phyloP scores from a whole-genome alignment of 2,329 filamentous ascomycete genomes.

The Fusarium paranaense region DNA sequence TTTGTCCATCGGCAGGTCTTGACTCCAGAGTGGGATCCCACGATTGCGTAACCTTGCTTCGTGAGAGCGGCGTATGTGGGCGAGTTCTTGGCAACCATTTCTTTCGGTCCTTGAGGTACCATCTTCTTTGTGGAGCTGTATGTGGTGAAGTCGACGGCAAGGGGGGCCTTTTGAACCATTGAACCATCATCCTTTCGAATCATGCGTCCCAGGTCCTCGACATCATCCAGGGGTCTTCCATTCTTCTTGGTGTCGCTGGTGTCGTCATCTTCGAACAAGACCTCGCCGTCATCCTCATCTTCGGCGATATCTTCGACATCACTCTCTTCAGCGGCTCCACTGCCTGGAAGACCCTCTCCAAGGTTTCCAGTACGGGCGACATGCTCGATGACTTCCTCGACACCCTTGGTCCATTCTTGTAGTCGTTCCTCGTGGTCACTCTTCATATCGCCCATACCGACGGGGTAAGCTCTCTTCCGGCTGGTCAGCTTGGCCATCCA shows the following conservation, averaged over 20 bases:
- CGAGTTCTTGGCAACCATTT: slow-evolving; percentile 94
- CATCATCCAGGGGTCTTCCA: slow-evolving; percentile 71
- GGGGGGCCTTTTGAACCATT: slow-evolving; percentile 55
- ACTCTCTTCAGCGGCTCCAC: slow-evolving; percentile 86
- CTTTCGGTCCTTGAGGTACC: slow-evolving; percentile 69
- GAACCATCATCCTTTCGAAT: slow-evolving; percentile 59
- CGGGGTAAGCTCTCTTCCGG: slow-evolving; percentile 85
- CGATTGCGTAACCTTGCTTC: slow-evolving; percentile 96
- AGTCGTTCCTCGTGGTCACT: slow-evolving; percentile 75
- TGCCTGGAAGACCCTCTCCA: slow-evolving; percentile 77
- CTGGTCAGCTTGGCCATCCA: slow-evolving; percentile 98
- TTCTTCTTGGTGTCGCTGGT: slow-evolving; percentile 56
- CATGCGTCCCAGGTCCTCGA: slow-evolving; percentile 84
- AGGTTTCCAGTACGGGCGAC: slow-evolving; percentile 70
- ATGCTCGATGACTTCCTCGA: slow-evolving; percentile 76
- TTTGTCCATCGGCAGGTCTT: slow-evolving; percentile 99
- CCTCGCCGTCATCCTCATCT: slow-evolving; percentile 67
- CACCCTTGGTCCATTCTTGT: slow-evolving; percentile 81
- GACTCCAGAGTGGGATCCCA: slow-evolving; percentile 94
- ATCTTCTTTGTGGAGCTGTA: slow-evolving; percentile 65
- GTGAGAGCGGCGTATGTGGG: slow-evolving; percentile 91
- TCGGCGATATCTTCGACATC: slow-evolving; percentile 78
- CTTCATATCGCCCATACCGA: slow-evolving; percentile 90
- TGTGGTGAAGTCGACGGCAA: slow-evolving; percentile 90
- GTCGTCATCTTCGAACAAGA: slow-evolving; percentile 54